Evolutionary conservation across 2,329 filamentous ascomycete genomes (phyloP), one percentile per base, ranked within the genome.

Genomic region (Hypoxylon sp.): DNA sequence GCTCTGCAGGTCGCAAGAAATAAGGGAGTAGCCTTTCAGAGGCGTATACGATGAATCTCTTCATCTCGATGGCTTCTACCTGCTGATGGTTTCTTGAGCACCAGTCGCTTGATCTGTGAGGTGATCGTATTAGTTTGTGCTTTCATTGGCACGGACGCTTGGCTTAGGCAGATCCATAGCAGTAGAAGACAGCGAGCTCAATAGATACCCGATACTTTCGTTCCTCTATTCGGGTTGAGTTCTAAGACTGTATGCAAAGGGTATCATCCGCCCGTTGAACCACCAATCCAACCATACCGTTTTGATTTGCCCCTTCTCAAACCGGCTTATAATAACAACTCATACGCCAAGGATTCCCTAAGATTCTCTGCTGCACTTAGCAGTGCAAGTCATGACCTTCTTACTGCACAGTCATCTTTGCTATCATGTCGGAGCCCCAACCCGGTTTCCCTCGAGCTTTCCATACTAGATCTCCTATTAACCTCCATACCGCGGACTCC

Each of bases 401-500:
- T 30, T 35, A 17, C 40, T 50, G n/a, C n/a, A 35, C 31, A 13
- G 27, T 35, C n/a, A 22, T 61, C 51, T 64, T 61, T n/a, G 40
- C 25, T 2, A 22, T 55, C 3, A n/a, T 27, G 14, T 17, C 50
- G 13, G n/a, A 54, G 7, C 25, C 50, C 70, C 68, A 72, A 6
- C 44, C 58, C 31, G 31, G 10, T 11, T 20, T 63, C 2, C 66
- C 61, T 7, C 42, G 42, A 8, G 72, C 71, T 48, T 48, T 72
- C 30, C 64, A 40, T 25, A 56, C 65, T 4, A 73, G 30, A 5
- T 55, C 68, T n/a, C 62, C 62, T 35, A 74, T 54, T 25, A 76
- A 22, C 53, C 40, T 68, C 72, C 68, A 71, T 35, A 60, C 61
- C 14, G 69, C 56, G 2, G 57, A 59, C 31, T 53, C 59, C 2